Base-by-base conservation (phyloP, 371 early-diverging fungal species). In the Mortierella sp. region DNA sequence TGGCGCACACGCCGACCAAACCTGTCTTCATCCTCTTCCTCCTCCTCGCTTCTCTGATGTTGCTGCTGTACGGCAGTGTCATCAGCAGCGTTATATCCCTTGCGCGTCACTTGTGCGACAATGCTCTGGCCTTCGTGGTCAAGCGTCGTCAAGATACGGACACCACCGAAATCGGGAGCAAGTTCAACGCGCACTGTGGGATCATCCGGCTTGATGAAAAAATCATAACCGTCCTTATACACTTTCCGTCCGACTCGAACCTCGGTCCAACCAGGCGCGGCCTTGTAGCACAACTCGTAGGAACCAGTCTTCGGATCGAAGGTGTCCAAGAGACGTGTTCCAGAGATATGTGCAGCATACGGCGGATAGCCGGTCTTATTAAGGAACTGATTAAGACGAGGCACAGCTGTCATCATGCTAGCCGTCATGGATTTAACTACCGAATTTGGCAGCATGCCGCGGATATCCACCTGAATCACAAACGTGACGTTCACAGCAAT, bases 381-480 rank as follows among this genome's bases (percentile, higher is more conserved):
- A 46, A 72, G 55, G 44, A 72, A 72, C n/a, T 64, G 65, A 30
- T 72, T 72, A 50, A 72, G 49, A 3, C 72, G 72, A 37, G 56
- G 23, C 11, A 72, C 72, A 2, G 65, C 64, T 27, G 65, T 60
- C 60, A 60, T 72, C 72, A 72, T 72, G 48, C 65, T 64, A 8
- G 65, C 49, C 0, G 72, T 50, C 39, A 64, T 37, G 7, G 65
- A 64, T 43, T 64, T 72, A 44, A 72, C 53, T 12, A 72, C 65
- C 4, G 72, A 72, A 43, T 56, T 72, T 12, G 72, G 52, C 23
- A 64, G 72, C n/a, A 64, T 64, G 41, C 72, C 72, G 15, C 72
- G 64, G 66, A 87, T 81, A 60, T 88, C 87, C 27, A 84, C 69
- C 48, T 86, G 86, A 31, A 83, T 85, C 37, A 88, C 80, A 80